Evolutionary conservation across 2,329 filamentous ascomycete species (phyloP), one percentile per base, ranked within the genome.

Genomic region (Cladophialophora immunda): DNA sequence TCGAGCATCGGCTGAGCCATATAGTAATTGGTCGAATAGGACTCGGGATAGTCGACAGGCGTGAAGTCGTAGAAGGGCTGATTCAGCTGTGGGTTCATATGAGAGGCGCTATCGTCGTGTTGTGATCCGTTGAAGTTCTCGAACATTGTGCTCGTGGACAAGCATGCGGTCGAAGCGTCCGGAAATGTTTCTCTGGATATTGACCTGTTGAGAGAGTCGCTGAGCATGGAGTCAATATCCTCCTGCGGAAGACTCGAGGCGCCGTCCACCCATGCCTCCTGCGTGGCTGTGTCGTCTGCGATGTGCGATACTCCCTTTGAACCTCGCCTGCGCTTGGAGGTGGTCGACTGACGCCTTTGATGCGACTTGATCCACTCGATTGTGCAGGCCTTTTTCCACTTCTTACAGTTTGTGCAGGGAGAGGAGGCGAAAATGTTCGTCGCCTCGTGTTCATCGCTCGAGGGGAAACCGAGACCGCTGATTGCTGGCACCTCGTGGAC

Each of bases 331-430:
- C 59, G 64, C n/a, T 17, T 53, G 6, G 56, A 27, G 22, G 56
- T 34, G 38, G 55, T 32, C 22, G 55, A 36, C 22, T 52, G 62
- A 25, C 52, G 55, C 27, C 22, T 56, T 66, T 68, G 19, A 67
- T 67, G 67, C 69, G 75, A 77, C 53, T 47, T 53, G 25, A 66
- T 57, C 64, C 64, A 66, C 9, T 66, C 64, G n/a, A 62, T 62
- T 19, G 64, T 66, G 54, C 64, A 66, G 8, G 29, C 27, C 36
- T 66, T 66, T 41, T 62, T 66, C 64, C 64, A 82, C 72, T 80
- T 79, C 54, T 76, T 78, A 71, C 80, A 82, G 58, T 82, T 82
- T 1, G 78, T 75, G 64, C 80, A 82, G 15, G 78, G 73, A 45
- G 55, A 68, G 8, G 32, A 70, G 41, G 15, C 32, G 11, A 58